These are phyloP conservation scores for Sextonia rubra DNA, from an alignment of 164 flowering plant genomes.

Conservation along the genomic window DNA sequence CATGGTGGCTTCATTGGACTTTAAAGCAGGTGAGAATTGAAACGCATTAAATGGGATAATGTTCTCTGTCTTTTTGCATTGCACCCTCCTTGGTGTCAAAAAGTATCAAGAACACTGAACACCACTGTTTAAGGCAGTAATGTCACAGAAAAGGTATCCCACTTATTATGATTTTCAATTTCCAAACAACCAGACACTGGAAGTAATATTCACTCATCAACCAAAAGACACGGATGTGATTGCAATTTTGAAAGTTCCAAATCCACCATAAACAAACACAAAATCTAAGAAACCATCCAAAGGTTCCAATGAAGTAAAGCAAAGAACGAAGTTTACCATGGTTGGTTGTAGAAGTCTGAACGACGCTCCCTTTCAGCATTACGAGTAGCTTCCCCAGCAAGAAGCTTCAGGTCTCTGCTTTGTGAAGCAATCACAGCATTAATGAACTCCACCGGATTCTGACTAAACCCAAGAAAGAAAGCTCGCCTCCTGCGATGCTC, in stretches of 20 bases:
- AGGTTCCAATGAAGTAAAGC: not conserved
- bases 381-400: conserved; percentile 66
- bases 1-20: too few species aligned
- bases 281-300: not conserved
- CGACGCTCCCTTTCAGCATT: conserved; percentile 66
- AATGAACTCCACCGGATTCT: conserved; percentile 87
- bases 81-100: too few species aligned
- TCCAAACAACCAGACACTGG: too few species aligned
- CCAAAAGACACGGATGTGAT: too few species aligned
- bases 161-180: too few species aligned
- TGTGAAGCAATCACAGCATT: conserved; percentile 83
- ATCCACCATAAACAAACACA: not conserved
- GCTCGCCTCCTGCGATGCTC: conserved; percentile 73
- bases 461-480: conserved; percentile 87
- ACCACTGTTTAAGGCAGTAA: too few species aligned
- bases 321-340: conserved; percentile 49
- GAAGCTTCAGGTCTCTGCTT: conserved; percentile 75
- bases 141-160: too few species aligned
- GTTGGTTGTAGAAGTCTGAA: conserved; percentile 71
- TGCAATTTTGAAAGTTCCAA: not conserved
- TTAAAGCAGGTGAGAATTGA: too few species aligned
- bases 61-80: too few species aligned
- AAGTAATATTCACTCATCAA: not conserved
- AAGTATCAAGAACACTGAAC: too few species aligned
- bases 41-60: too few species aligned